A percentile compares a stretch with the other conserved stretches of the same genome.
Conservation (phyloP, 1,139 yeast genomes). For the Diutina siamensis region DNA sequence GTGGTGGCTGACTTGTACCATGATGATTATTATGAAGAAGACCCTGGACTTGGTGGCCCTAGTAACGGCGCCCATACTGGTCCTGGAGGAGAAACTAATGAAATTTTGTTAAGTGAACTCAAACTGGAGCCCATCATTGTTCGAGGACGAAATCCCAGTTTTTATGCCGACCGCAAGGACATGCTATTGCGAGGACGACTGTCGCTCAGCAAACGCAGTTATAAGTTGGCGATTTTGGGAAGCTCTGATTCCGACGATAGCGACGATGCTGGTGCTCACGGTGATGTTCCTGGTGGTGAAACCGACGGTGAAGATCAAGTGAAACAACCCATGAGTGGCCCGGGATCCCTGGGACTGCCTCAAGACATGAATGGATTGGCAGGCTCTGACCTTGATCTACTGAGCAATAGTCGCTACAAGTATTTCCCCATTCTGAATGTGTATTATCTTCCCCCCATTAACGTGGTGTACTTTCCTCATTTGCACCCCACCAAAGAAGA, state of each 20-base stretch:
- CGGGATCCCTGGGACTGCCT: not conserved
- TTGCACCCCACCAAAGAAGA: conserved; percentile 9
- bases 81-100: conserved; percentile 19
- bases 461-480: conserved; percentile 50
- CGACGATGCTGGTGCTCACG: conserved; percentile 7
- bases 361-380: not conserved
- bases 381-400: not conserved
- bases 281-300: not conserved
- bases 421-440: conserved; percentile 47
- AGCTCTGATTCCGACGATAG: conserved; percentile 2
- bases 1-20: conserved; percentile 33
- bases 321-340: not conserved
- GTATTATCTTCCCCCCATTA: conserved; percentile 48
- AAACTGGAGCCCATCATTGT: conserved; percentile 44
- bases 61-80: conserved; percentile 7
- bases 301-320: not conserved
- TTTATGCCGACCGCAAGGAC: conserved; percentile 47
- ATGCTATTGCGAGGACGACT: conserved; percentile 25
- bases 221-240: conserved; percentile 7
- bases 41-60: conserved; percentile 10
- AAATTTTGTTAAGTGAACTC: conserved; percentile 20
- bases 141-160: conserved; percentile 55
- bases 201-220: not conserved
- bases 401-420: conserved; percentile 23
- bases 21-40: conserved; percentile 30